Percentiles rank a stretch among this genome's conserved stretches.
These are phyloP conservation scores for Leptographium wingfieldii DNA, from an alignment of 2,329 filamentous ascomycete genomes.

Conservation along the genomic window DNA sequence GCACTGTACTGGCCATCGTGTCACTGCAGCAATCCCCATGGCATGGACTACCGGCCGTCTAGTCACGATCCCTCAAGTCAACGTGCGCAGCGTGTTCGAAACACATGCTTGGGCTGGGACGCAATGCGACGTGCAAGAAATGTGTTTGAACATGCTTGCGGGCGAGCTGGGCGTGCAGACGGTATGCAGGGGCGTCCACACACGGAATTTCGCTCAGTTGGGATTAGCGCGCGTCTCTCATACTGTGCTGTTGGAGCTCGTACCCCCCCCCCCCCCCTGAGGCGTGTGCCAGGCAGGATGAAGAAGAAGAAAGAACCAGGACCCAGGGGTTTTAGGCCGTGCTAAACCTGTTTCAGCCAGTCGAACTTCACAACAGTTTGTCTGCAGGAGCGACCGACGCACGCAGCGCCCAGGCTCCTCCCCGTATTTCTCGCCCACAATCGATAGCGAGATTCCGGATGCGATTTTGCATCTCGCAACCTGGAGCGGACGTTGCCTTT, in stretches of 20 bases:
- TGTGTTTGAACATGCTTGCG: too few relatives aligned
- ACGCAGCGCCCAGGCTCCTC: background rate
- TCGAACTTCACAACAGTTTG: background rate
- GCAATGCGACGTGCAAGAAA: too few relatives aligned
- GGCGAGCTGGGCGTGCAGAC: background rate
- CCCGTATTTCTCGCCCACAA: background rate
- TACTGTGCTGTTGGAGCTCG: background rate
- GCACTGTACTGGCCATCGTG: background rate
- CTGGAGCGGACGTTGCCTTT: background rate
- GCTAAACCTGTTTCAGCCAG: slow-evolving; percentile 14
- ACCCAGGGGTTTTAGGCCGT: slow-evolving; percentile 7
- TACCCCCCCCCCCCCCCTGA: background rate
- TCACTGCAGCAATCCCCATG: background rate
- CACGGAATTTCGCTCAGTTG: background rate
- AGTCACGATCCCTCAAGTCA: background rate
- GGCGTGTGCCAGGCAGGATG: background rate
- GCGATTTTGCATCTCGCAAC: background rate
- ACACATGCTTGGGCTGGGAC: too few relatives aligned
- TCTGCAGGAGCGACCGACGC: background rate
- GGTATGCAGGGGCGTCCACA: background rate
- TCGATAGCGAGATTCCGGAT: background rate
- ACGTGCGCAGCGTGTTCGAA: too few relatives aligned
- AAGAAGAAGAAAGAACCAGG: background rate
- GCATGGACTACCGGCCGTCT: too few relatives aligned
- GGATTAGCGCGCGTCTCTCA: background rate